These are phyloP conservation scores for Leishmania martiniquensis DNA, from an alignment of 208 protist species.

Conservation along the genomic window DNA sequence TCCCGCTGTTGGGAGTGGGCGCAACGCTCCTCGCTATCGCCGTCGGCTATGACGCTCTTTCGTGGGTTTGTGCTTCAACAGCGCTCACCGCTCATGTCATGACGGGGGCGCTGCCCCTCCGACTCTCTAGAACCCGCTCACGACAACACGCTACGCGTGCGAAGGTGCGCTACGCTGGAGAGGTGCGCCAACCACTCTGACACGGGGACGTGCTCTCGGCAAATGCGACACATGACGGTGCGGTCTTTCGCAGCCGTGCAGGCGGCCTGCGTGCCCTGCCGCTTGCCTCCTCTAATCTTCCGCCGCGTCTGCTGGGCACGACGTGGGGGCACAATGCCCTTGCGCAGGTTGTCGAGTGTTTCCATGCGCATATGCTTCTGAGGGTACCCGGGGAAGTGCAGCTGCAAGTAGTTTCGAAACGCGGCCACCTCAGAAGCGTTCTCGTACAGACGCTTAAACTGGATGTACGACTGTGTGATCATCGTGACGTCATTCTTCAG, in stretches of 20 bases:
- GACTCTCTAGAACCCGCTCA: neutral
- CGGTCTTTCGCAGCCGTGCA: constrained; percentile 30
- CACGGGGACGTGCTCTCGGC: constrained; percentile 54
- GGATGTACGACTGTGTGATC: constrained; percentile 64
- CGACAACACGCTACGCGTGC: constrained; percentile 10
- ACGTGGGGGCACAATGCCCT: constrained; percentile 61
- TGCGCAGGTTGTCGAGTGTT: constrained; percentile 47
- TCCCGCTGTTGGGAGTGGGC: neutral
- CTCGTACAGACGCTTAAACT: constrained; percentile 62
- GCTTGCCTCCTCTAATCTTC: neutral
- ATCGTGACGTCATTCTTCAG: constrained; percentile 53
- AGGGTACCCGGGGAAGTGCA: constrained; percentile 76
- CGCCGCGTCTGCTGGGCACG: constrained; percentile 28
- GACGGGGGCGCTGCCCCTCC: neutral
- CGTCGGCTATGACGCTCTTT: neutral
- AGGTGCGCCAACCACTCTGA: constrained; percentile 54
- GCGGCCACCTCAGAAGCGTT: constrained; percentile 16
- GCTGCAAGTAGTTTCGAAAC: constrained; percentile 58
- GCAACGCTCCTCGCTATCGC: too few species aligned
- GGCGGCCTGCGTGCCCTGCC: neutral
- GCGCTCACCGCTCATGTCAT: neutral
- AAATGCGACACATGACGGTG: constrained; percentile 77
- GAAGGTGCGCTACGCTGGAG: constrained; percentile 32
- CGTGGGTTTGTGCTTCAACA: neutral
- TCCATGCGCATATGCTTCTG: constrained; percentile 81